Percentiles rank a stretch among this genome's conserved stretches.
These are phyloP conservation scores for Podospora didyma DNA, from an alignment of 495 filamentous ascomycete genomes.

Conservation along the genomic window DNA sequence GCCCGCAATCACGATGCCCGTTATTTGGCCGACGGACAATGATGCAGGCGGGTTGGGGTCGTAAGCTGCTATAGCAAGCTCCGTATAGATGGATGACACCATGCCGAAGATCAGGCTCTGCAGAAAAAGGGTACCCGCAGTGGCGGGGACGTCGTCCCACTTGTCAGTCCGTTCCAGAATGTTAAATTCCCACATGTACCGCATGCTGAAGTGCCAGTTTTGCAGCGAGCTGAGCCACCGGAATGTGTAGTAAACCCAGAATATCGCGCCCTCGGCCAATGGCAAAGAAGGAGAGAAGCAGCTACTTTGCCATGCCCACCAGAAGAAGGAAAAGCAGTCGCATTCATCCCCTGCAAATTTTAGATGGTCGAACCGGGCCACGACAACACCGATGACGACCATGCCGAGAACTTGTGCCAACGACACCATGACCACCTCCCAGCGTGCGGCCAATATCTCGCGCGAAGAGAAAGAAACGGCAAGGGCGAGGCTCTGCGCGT, in stretches of 20 bases:
- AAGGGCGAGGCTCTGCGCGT: constrained; percentile 19
- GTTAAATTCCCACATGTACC: constrained; percentile 9
- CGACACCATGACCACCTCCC: constrained; percentile 16
- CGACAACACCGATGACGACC: constrained; percentile 16
- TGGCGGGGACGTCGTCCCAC: not conserved
- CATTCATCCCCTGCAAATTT: constrained; percentile 7
- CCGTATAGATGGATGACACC: not conserved
- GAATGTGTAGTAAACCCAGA: constrained; percentile 22
- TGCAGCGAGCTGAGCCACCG: constrained; percentile 16
- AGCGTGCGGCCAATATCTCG: constrained; percentile 21
- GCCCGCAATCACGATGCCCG: constrained; percentile 14
- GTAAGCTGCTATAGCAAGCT: not conserved
- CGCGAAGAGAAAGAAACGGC: constrained; percentile 19
- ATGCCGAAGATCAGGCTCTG: not conserved
- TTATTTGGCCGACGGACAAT: constrained; percentile 21
- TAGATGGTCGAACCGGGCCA: constrained; percentile 11
- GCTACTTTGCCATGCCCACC: constrained; percentile 24
- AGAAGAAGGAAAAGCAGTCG: constrained; percentile 23
- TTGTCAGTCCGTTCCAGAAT: not conserved
- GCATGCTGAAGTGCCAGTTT: constrained; percentile 14
- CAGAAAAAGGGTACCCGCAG: not conserved
- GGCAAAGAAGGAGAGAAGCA: constrained; percentile 8
- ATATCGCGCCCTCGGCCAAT: constrained; percentile 5
- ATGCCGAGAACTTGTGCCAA: constrained; percentile 17
- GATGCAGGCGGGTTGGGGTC: not conserved